These are phyloP conservation scores for Sporothrix humicola DNA, from an alignment of 2,329 filamentous ascomycete species.

Conservation along the genomic window DNA sequence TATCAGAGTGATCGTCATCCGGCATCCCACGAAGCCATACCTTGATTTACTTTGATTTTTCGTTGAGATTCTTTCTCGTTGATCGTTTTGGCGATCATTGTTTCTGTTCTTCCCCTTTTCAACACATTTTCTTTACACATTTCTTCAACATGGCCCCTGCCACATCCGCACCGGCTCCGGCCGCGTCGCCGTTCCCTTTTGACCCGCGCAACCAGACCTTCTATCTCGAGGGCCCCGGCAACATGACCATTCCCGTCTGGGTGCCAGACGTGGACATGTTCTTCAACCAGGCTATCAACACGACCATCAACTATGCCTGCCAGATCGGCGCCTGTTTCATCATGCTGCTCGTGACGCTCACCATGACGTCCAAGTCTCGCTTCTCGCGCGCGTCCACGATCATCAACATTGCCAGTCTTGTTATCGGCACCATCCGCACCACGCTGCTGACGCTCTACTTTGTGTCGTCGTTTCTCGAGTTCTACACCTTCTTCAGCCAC, in stretches of 20 bases:
- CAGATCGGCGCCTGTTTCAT: constrained; percentile 54
- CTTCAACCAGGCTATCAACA: constrained; percentile 6
- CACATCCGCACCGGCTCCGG: background rate
- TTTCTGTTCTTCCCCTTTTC: background rate
- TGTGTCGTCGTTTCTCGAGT: constrained; percentile 63
- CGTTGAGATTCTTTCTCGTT: background rate
- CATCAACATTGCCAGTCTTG: constrained; percentile 67
- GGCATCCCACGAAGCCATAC: background rate
- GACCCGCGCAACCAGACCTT: constrained; percentile 35
- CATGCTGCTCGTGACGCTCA: constrained; percentile 68
- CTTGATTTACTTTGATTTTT: background rate
- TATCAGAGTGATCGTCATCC: background rate
- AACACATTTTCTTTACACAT: background rate
- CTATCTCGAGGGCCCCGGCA: constrained; percentile 29
- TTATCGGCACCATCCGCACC: constrained; percentile 65
- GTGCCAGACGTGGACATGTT: constrained; percentile 33
- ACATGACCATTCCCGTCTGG: constrained; percentile 31
- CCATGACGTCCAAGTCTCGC: constrained; percentile 70
- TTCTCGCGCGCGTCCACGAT: constrained; percentile 67
- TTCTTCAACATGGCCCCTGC: constrained; percentile 9
- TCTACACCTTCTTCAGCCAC: constrained; percentile 61
- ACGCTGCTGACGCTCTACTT: constrained; percentile 64
- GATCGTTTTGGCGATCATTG: background rate
- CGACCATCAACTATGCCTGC: constrained; percentile 37
- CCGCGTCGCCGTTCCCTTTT: background rate